Evolutionary conservation across 495 filamentous ascomycete species (phyloP).

Genomic region (Aspergillus sclerotiicarbonarius): DNA sequence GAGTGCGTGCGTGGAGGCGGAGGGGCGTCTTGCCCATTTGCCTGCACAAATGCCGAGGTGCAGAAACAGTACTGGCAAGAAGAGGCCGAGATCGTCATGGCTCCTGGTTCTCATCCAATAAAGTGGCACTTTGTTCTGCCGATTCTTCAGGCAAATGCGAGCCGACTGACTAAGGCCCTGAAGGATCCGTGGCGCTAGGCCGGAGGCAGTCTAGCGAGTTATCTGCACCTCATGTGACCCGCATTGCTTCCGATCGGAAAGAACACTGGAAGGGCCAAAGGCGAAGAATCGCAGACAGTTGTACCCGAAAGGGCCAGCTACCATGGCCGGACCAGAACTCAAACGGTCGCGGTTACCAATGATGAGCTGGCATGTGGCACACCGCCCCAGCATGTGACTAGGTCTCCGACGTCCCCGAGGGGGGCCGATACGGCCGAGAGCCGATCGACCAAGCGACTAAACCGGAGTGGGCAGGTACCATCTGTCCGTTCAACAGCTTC

Average conservation of each 20-base stretch:
- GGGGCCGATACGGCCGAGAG: not conserved
- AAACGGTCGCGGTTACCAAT: not conserved
- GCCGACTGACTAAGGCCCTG: not conserved
- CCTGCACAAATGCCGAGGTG: too few relatives aligned
- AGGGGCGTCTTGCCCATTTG: too few relatives aligned
- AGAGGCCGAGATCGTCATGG: too few relatives aligned
- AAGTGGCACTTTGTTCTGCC: not conserved
- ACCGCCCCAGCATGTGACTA: not conserved
- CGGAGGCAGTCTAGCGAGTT: not conserved
- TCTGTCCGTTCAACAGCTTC: not conserved
- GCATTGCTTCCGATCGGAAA: not conserved
- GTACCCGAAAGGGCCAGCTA: not conserved
- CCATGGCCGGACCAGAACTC: not conserved
- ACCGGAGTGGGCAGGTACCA: not conserved
- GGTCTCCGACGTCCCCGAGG: not conserved
- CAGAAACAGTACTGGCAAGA: too few relatives aligned
- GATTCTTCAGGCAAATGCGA: not conserved
- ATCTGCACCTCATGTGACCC: not conserved
- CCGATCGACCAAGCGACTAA: not conserved
- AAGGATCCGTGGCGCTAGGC: not conserved
- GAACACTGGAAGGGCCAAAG: not conserved
- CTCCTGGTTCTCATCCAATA: too few relatives aligned
- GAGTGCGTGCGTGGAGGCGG: too few relatives aligned
- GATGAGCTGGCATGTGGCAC: not conserved
- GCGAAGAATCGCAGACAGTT: not conserved